Evolutionary conservation across 805 yeast genomes (phyloP).

Genomic region (Metschnikowia gelsemii): DNA sequence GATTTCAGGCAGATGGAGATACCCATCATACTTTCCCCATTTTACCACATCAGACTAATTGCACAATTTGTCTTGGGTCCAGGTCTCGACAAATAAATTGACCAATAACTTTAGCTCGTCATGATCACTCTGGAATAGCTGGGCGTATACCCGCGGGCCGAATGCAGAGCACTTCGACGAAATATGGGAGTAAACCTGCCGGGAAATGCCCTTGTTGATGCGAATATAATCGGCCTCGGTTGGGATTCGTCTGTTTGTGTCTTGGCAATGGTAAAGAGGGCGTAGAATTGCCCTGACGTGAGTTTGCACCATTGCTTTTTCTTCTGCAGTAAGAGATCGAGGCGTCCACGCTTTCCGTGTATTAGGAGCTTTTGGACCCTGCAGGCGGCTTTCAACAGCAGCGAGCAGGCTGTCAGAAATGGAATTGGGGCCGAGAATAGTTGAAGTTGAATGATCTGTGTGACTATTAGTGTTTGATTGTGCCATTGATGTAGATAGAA

Average conservation of each 20-base stretch:
- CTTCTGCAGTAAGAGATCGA: slow-evolving; percentile 32
- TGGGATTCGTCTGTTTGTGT: slow-evolving; percentile 18
- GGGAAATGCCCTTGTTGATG: slow-evolving; percentile 62
- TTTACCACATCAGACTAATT: background rate
- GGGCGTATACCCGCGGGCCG: slow-evolving; percentile 12
- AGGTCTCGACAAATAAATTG: slow-evolving; percentile 23
- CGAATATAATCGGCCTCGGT: slow-evolving; percentile 49
- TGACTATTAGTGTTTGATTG: no score
- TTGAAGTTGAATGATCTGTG: no score
- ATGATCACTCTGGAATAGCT: slow-evolving; percentile 22
- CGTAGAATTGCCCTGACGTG: slow-evolving; percentile 53
- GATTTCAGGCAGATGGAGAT: no score
- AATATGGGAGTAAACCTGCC: slow-evolving; percentile 50
- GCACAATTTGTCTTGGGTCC: slow-evolving; percentile 1
- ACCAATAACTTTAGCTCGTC: slow-evolving; percentile 24
- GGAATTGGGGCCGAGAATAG: background rate
- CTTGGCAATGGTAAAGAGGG: slow-evolving; percentile 39
- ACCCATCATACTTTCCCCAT: no score
- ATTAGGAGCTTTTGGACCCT: background rate
- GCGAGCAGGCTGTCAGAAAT: background rate
- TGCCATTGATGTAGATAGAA: background rate
- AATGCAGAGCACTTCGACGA: slow-evolving; percentile 15
- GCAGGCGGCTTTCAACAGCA: background rate
- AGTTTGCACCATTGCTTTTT: slow-evolving; percentile 57
- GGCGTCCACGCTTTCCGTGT: background rate